Conservation (phyloP, 305 asterid species). For the Fraxinus nigra region DNA sequence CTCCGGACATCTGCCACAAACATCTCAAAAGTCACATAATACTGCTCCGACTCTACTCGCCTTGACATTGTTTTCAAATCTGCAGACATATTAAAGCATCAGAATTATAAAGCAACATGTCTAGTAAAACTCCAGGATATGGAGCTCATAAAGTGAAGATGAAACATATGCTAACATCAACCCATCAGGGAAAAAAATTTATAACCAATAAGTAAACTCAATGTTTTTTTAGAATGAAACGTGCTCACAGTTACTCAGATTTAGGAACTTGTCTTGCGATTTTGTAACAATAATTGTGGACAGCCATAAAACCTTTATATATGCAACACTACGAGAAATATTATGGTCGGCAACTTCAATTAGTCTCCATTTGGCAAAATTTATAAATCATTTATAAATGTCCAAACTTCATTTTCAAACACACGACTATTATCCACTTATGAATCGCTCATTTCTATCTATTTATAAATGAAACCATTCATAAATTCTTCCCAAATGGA, state of each 20-base stretch:
- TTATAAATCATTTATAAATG: too few species aligned
- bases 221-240: neutral
- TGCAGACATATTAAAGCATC: conserved; percentile 22
- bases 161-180: neutral
- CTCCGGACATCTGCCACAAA: conserved; percentile 81
- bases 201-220: neutral
- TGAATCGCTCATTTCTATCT: neutral
- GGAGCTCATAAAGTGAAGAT: neutral
- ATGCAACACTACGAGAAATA: neutral
- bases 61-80: conserved; percentile 87
- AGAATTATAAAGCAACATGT: neutral
- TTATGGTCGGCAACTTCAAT: neutral
- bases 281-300: neutral
- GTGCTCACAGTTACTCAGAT: neutral
- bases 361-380: neutral
- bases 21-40: conserved; percentile 89
- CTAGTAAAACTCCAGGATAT: neutral
- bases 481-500: neutral
- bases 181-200: neutral
- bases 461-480: too few species aligned
- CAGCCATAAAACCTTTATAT: neutral
- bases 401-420: neutral
- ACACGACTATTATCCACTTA: neutral
- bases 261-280: neutral
- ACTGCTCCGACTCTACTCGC: conserved; percentile 91